Conservation (phyloP, 2,329 filamentous ascomycete species). For the Cordyceps militaris region DNA sequence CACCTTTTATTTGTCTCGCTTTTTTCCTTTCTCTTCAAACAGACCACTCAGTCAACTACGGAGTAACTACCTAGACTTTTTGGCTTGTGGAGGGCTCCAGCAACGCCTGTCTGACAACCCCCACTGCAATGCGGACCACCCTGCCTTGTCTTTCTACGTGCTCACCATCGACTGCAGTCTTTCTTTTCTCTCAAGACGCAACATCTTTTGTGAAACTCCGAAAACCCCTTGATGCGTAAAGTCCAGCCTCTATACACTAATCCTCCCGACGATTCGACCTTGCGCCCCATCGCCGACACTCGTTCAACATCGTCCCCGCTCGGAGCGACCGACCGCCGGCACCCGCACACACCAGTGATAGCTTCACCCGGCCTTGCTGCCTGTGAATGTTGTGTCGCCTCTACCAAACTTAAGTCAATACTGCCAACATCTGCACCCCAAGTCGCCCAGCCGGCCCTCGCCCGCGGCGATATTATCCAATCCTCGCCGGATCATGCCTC, state of each 20-base stretch:
- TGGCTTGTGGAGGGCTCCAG: neutral
- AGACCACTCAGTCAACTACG: too few species aligned
- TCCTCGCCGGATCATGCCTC: slow-evolving; percentile 1
- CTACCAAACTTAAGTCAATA: neutral
- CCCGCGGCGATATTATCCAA: neutral
- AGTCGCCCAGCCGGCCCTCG: neutral
- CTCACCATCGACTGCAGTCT: neutral
- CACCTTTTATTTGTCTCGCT: neutral
- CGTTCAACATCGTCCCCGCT: neutral
- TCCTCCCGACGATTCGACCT: neutral
- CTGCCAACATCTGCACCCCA: neutral
- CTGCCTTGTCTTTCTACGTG: neutral
- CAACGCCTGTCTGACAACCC: neutral
- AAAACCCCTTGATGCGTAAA: neutral
- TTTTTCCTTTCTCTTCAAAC: neutral
- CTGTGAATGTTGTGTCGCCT: neutral
- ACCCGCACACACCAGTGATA: neutral
- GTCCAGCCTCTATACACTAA: neutral
- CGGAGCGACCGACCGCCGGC: neutral
- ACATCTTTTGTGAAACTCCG: neutral
- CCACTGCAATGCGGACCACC: neutral
- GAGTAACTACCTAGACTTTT: neutral
- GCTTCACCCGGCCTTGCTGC: slow-evolving; percentile 1
- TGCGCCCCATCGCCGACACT: neutral
- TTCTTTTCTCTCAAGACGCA: neutral